Percentiles rank a stretch among this genome's conserved stretches.
Conservation (phyloP, 257 asterid species). For the Lavandula angustifolia region DNA sequence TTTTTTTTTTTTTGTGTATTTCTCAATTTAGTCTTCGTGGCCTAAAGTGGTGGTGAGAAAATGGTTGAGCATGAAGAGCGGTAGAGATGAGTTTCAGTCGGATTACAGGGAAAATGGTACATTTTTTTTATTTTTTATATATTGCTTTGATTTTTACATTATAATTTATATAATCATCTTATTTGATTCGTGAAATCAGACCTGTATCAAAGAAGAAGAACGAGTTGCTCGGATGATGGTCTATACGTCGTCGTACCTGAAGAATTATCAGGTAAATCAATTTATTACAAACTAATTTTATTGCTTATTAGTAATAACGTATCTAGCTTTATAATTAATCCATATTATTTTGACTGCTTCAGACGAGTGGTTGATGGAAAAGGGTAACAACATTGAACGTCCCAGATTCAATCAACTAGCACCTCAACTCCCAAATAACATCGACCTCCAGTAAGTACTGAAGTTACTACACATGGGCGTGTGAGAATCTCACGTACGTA, state of each 20-base stretch:
- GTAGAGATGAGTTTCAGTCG: conserved; percentile 61
- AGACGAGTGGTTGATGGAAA: conserved; percentile 68
- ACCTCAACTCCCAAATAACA: conserved; percentile 24
- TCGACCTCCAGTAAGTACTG: conserved; percentile 57
- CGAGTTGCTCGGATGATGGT: conserved; percentile 75
- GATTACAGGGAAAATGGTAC: conserved; percentile 54
- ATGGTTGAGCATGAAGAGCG: conserved; percentile 62
- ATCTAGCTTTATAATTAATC: conserved; percentile 8
- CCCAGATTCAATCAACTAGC: conserved; percentile 39
- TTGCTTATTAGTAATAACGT: not conserved
- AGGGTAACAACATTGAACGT: conserved; percentile 44
- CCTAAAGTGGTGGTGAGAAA: conserved; percentile 63
- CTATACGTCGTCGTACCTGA: conserved; percentile 74
- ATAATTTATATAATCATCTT: not conserved
- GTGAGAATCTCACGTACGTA: no score
- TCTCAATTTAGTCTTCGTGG: conserved; percentile 59
- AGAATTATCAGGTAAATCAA: conserved; percentile 63
- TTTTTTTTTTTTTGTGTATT: not conserved
- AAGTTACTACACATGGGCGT: no score
- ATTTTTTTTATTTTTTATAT: not conserved
- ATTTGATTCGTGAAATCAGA: conserved; percentile 30
- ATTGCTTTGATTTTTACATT: not conserved
- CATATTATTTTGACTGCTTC: conserved; percentile 25
- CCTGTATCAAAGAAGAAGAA: conserved; percentile 49
- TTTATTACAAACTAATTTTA: not conserved